Evolutionary conservation across 2,329 filamentous ascomycete genomes (phyloP).

Genomic region (Colletotrichum tropicicola): DNA sequence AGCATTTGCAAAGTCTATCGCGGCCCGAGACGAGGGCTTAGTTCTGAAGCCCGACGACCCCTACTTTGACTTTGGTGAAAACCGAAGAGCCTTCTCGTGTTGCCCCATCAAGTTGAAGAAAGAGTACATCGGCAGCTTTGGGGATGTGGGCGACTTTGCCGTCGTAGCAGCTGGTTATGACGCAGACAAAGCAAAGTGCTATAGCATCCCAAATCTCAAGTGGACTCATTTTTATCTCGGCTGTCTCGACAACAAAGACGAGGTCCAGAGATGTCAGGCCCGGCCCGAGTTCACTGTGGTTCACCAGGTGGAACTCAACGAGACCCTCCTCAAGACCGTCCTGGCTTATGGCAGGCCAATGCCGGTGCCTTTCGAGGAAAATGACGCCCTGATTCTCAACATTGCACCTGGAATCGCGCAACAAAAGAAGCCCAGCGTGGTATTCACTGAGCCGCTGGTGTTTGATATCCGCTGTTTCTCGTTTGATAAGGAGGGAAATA

Average conservation of each 20-base stretch:
- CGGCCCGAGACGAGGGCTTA: constrained; percentile 77
- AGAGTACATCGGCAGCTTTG: constrained; percentile 80
- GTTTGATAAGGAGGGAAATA: constrained; percentile 77
- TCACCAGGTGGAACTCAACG: constrained; percentile 67
- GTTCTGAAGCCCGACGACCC: constrained; percentile 83
- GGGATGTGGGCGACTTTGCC: constrained; percentile 85
- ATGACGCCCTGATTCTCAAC: constrained; percentile 53
- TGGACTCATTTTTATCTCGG: constrained; percentile 88
- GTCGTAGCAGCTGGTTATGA: constrained; percentile 80
- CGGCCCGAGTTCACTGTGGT: constrained; percentile 73
- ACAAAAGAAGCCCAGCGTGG: constrained; percentile 52
- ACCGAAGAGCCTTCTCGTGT: constrained; percentile 47
- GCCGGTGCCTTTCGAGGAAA: constrained; percentile 47
- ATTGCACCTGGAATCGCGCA: constrained; percentile 54
- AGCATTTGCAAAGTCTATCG: constrained; percentile 74
- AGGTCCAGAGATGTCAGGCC: constrained; percentile 58
- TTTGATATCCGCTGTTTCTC: constrained; percentile 84
- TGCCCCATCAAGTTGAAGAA: constrained; percentile 87
- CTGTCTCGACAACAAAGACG: constrained; percentile 75
- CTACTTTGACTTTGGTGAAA: constrained; percentile 70
- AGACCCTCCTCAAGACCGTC: constrained; percentile 60
- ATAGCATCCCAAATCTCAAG: constrained; percentile 61
- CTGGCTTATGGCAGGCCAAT: constrained; percentile 54
- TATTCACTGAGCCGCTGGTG: constrained; percentile 77
- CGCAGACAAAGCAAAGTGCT: constrained; percentile 65